A percentile compares a stretch with the other conserved stretches of the same genome.
Conservation (phyloP, 306 rosid genomes). For the Astragalus membranaceus region DNA sequence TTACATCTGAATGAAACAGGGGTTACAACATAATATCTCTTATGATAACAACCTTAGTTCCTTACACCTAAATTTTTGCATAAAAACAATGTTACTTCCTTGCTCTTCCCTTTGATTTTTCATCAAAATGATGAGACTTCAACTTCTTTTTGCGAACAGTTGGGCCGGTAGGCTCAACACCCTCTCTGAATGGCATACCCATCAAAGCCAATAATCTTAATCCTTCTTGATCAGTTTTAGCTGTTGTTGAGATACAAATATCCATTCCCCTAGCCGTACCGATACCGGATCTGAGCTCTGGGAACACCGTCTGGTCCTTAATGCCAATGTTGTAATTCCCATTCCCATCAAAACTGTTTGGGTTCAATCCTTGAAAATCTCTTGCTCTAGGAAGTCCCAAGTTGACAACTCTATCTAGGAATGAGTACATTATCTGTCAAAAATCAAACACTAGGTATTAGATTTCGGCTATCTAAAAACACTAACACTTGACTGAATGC, state of each 20-base stretch:
- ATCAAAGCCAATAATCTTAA: conserved; percentile 63
- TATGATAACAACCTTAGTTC: conserved; percentile 23
- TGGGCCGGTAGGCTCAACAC: conserved; percentile 31
- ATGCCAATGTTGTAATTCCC: conserved; percentile 72
- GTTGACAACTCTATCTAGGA: conserved; percentile 82
- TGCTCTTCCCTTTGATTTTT: conserved; percentile 60
- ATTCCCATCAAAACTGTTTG: conserved; percentile 80
- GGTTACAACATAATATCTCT: conserved; percentile 14
- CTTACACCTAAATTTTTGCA: conserved; percentile 46
- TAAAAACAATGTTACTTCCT: conserved; percentile 58
- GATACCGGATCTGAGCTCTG: conserved; percentile 60
- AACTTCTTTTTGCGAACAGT: conserved; percentile 69
- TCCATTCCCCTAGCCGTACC: conserved; percentile 97
- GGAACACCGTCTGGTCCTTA: conserved; percentile 80
- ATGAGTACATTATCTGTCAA: conserved; percentile 70
- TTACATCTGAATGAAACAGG: conserved; percentile 20
- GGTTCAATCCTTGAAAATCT: conserved; percentile 87
- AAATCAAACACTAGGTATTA: conserved; percentile 9
- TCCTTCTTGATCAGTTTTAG: conserved; percentile 76
- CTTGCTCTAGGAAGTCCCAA: conserved; percentile 85
- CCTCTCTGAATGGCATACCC: conserved; percentile 97
- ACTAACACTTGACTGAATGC: neutral
- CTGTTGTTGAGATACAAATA: conserved; percentile 69
- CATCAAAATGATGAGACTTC: conserved; percentile 80
- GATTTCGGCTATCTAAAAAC: neutral